Conservation (phyloP, 257 asterid species). For the Ligustrum vulgare region DNA sequence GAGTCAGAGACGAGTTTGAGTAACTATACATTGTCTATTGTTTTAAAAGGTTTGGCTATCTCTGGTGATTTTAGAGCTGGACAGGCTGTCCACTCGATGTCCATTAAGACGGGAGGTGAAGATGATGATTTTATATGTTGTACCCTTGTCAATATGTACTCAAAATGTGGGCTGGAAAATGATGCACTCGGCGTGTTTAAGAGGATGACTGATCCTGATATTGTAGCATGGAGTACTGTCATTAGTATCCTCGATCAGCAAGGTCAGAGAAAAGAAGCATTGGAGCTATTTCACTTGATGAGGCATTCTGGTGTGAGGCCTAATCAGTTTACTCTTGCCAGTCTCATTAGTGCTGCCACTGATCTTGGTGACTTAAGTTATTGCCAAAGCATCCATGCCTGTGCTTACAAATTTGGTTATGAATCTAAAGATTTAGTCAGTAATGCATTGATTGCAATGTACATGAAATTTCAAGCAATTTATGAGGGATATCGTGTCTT, state of each 20-base stretch:
- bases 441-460: conserved; percentile 81
- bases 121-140: conserved; percentile 68
- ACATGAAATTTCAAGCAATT: conserved; percentile 59
- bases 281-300: conserved; percentile 60
- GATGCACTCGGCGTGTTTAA: conserved; percentile 66
- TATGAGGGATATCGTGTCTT: conserved; percentile 58
- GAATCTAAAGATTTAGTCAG: conserved; percentile 55
- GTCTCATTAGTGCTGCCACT: conserved; percentile 60
- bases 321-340: conserved; percentile 74
- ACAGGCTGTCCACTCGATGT: conserved; percentile 62
- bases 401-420: conserved; percentile 58
- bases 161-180: conserved; percentile 56
- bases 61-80: conserved; percentile 49
- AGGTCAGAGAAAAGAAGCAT: conserved; percentile 70
- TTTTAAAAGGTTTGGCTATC: conserved; percentile 70
- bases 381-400: conserved; percentile 77
- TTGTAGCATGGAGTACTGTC: conserved; percentile 79
- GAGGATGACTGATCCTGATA: conserved; percentile 59
- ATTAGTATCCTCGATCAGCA: conserved; percentile 70
- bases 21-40: conserved; percentile 64
- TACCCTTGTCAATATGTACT: conserved; percentile 76
- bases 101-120: conserved; percentile 58
- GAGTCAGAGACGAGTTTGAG: conserved; percentile 62
- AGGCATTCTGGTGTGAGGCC: conserved; percentile 57
- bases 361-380: conserved; percentile 52